These are phyloP conservation scores for Nannizzia gypsea DNA, from an alignment of 2,329 filamentous ascomycete species.

Conservation along the genomic window DNA sequence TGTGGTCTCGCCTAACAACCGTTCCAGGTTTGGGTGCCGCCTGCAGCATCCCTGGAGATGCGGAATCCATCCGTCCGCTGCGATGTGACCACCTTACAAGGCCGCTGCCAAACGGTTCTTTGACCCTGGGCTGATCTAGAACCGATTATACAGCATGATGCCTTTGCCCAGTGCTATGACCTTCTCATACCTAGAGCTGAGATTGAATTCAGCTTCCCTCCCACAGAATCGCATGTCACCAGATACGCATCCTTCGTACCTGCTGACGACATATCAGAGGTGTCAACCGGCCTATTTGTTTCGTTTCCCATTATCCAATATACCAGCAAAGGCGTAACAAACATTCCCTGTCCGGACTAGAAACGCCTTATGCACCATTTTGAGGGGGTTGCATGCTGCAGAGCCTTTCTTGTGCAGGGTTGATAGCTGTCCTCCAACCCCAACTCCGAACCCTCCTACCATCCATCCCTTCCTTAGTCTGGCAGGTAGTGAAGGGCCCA, in stretches of 20 bases:
- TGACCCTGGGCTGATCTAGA: background rate
- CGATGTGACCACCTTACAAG: background rate
- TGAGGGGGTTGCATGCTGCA: background rate
- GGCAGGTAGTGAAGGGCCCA: background rate
- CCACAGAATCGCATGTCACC: background rate
- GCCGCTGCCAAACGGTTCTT: background rate
- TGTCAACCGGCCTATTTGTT: background rate
- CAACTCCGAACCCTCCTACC: background rate
- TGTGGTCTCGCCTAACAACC: background rate
- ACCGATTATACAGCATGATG: background rate
- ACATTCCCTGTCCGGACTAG: background rate
- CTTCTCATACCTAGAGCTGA: background rate
- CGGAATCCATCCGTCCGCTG: background rate
- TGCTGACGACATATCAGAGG: background rate
- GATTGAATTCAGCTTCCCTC: background rate
- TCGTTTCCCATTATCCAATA: background rate
- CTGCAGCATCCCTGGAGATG: background rate
- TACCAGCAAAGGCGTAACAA: background rate
- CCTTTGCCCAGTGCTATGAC: background rate
- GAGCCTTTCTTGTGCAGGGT: background rate
- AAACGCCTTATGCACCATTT: background rate
- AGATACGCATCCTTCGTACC: background rate
- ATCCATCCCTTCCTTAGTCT: background rate
- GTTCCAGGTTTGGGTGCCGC: background rate
- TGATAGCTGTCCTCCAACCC: background rate